A percentile compares a stretch with the other conserved stretches of the same genome.
Conservation (phyloP, 73 alveolate species). For the Symbiodinium pilosum region DNA sequence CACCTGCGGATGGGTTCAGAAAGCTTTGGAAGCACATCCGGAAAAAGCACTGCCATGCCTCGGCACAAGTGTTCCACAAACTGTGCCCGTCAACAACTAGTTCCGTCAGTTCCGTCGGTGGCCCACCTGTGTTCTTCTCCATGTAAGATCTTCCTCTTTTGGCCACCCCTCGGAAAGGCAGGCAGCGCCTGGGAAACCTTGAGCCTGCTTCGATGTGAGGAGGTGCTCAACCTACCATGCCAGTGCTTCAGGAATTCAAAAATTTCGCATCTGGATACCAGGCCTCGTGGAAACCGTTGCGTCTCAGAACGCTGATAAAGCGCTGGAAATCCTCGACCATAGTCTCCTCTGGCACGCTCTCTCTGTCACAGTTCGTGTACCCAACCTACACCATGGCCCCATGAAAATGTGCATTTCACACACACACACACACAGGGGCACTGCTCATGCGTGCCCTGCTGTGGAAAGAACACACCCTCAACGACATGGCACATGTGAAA, state of each 20-base stretch:
- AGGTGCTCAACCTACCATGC: not conserved
- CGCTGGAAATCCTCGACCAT: constrained; percentile 5
- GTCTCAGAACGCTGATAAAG: constrained; percentile 24
- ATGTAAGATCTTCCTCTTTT: too few relatives aligned
- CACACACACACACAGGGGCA: too few relatives aligned
- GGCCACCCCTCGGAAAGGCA: too few relatives aligned
- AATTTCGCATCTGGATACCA: not conserved
- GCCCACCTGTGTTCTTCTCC: not conserved
- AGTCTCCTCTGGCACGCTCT: constrained; percentile 50
- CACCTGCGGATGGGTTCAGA: not conserved
- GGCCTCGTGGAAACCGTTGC: constrained; percentile 42
- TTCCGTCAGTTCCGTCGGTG: not conserved
- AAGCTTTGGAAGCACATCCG: not conserved
- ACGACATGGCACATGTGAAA: too few relatives aligned
- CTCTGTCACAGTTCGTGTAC: too few relatives aligned
- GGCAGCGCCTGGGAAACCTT: not conserved
- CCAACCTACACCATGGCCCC: too few relatives aligned
- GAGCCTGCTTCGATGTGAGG: not conserved
- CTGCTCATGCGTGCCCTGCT: too few relatives aligned
- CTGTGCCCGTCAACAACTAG: constrained; percentile 5
- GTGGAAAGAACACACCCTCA: too few relatives aligned
- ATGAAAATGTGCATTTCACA: too few relatives aligned
- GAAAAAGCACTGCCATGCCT: not conserved
- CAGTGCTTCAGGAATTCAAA: not conserved
- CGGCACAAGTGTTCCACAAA: constrained; percentile 16